Evolutionary conservation across 169 alveolate genomes (phyloP).

Genomic region (Babesia caballi): DNA sequence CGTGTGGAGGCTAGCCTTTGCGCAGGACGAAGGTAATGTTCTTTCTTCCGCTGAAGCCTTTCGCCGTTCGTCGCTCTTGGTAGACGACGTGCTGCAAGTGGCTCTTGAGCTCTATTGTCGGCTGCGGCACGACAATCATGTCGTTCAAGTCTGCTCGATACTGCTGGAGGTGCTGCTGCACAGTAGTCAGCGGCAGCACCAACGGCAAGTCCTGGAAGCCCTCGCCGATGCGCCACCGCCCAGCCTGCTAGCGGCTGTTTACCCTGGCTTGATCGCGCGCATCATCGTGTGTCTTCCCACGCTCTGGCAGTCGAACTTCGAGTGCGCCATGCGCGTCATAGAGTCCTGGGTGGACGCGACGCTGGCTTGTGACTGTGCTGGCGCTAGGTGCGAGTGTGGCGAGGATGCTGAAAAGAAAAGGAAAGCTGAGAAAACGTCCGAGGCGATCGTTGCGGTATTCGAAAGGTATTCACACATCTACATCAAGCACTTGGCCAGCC

Average conservation of each 20-base stretch:
- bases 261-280: slow-evolving; percentile 53
- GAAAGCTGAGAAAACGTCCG: slow-evolving; percentile 3
- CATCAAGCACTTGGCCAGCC: not conserved
- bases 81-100: slow-evolving; percentile 9
- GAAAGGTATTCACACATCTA: not conserved
- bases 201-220: not conserved
- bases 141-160: not conserved
- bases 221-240: not conserved
- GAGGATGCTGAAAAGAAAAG: not conserved
- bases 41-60: not conserved
- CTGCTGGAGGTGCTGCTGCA: slow-evolving; percentile 34
- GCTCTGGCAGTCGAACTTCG: slow-evolving; percentile 13
- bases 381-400: not conserved
- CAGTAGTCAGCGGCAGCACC: not conserved
- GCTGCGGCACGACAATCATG: not conserved
- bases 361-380: slow-evolving; percentile 16
- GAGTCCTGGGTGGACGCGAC: slow-evolving; percentile 12
- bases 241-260: not conserved
- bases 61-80: not conserved
- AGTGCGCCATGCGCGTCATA: not conserved
- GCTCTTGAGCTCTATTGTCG: not conserved
- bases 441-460: not conserved
- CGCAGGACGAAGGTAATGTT: not conserved
- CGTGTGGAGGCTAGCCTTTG: slow-evolving; percentile 1
- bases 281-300: not conserved